Evolutionary conservation across 2,329 filamentous ascomycete genomes (phyloP), one percentile per base, ranked within the genome.

Genomic region (Hysterium pulicare): DNA sequence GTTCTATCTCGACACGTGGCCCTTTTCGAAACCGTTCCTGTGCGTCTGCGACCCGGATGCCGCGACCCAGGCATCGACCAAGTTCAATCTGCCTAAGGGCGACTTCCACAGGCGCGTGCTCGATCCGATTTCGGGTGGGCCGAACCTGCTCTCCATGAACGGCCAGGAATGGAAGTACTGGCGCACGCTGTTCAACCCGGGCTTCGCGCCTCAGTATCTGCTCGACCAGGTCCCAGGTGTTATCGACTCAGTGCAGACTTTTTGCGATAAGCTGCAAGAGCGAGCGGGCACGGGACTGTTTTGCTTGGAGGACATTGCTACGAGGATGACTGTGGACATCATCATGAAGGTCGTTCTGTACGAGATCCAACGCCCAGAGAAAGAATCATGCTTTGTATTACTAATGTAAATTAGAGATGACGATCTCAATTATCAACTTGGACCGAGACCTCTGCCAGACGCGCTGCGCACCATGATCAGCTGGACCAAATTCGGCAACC

Each of bases 1-100:
- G 0, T 84, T 76, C 13, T 78, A 76, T 42, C 64, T 87, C 15
- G 79, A 80, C 39, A 80, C 78, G 8, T 59, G 84, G 24, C 58
- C 83, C n/a, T 75, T 79, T 46, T 72, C 78, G 20, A 73, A 85
- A 60, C 76, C 72, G 48, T 67, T 81, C 13, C 24, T 28, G 24
- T 28, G 24, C 13, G 24, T 28, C 13, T 28, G 24, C 13, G 24
- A 28, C 24, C 24, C 24, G 24, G 24, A 28, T 28, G 13, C 24
- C 8, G 24, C 24, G 24, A 28, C 24, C 24, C 24, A 28, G 72
- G 80, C 42, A 85, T 85, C 70, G 79, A 76, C 54, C 41, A 68
- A 28, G 13, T 13, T 8, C 13, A 28, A 7, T 8, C 13, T 28
- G 7, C 24, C 24, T 66, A 4, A 61, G 70, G 58, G 62, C 48